phyloP scores from a whole-genome alignment of 495 filamentous ascomycete genomes.

The Aspergillus baeticus region DNA sequence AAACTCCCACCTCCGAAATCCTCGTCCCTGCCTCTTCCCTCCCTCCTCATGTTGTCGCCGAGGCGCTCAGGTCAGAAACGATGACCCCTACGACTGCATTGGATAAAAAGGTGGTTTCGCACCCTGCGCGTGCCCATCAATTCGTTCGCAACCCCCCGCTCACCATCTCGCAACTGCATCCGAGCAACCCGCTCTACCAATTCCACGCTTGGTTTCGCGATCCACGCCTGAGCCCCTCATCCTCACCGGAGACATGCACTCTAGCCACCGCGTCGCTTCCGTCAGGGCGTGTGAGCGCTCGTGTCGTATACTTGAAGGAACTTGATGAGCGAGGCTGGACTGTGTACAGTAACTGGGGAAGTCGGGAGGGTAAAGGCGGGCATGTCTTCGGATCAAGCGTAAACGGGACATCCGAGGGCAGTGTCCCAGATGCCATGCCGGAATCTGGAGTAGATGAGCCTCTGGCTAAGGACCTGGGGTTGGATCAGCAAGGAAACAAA shows the following conservation, averaged over 20 bases:
- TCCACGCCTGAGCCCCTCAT: slow-evolving; percentile 58
- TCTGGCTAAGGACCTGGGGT: slow-evolving; percentile 8
- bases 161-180: slow-evolving; percentile 39
- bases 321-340: slow-evolving; percentile 72
- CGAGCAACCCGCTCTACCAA: slow-evolving; percentile 65
- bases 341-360: slow-evolving; percentile 90
- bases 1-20: slow-evolving; percentile 7
- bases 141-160: slow-evolving; percentile 47
- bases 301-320: slow-evolving; percentile 90
- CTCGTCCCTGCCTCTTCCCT: slow-evolving; percentile 23
- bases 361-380: slow-evolving; percentile 44
- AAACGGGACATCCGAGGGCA: slow-evolving; percentile 3
- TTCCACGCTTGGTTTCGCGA: slow-evolving; percentile 85
- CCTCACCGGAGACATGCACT: slow-evolving; percentile 71
- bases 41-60: slow-evolving; percentile 17
- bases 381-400: slow-evolving; percentile 38
- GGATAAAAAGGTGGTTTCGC: slow-evolving; percentile 36
- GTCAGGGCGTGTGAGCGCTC: slow-evolving; percentile 77
- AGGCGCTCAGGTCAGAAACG: slow-evolving; percentile 31
- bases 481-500: slow-evolving; percentile 33
- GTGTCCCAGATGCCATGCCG: slow-evolving; percentile 27
- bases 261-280: slow-evolving; percentile 84
- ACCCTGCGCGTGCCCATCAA: slow-evolving; percentile 46
- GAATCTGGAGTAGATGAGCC: slow-evolving; percentile 20
- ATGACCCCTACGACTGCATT: slow-evolving; percentile 39